Percentiles rank a stretch among this genome's conserved stretches.
These are phyloP conservation scores for Cephalotrichum gorgonifer DNA, from an alignment of 2,329 filamentous ascomycete species.

Conservation along the genomic window DNA sequence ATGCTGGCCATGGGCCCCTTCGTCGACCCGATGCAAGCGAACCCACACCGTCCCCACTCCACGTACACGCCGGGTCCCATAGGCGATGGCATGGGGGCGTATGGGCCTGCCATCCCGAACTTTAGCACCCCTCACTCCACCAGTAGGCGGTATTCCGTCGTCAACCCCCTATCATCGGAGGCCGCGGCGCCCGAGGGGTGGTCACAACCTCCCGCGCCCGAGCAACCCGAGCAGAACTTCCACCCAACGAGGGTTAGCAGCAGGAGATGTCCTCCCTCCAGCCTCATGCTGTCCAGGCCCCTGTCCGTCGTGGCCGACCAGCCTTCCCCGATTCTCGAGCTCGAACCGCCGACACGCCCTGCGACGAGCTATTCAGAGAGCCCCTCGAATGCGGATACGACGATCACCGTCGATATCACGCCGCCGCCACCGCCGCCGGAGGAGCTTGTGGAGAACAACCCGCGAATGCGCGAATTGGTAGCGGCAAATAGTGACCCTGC, in stretches of 20 bases:
- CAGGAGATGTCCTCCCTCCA: conserved; percentile 26
- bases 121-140: conserved; percentile 41
- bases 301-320: conserved; percentile 45
- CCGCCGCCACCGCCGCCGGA: conserved; percentile 1
- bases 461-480: background rate
- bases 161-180: conserved; percentile 16
- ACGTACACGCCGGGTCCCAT: conserved; percentile 2
- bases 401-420: conserved; percentile 1
- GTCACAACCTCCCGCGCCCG: conserved; percentile 10
- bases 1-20: conserved; percentile 35
- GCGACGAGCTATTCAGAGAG: background rate
- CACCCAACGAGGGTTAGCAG: conserved; percentile 9
- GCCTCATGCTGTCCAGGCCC: conserved; percentile 36
- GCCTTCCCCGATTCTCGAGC: conserved; percentile 29
- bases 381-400: background rate
- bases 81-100: conserved; percentile 10
- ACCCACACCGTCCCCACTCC: conserved; percentile 14
- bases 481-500: background rate
- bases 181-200: conserved; percentile 3
- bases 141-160: conserved; percentile 33
- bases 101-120: conserved; percentile 27
- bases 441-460: background rate
- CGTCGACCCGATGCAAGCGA: conserved; percentile 25
- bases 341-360: background rate
- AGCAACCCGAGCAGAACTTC: conserved; percentile 6